Base-by-base conservation (phyloP, 768 basidiomycete genomes). In the Amanita exitialis region DNA sequence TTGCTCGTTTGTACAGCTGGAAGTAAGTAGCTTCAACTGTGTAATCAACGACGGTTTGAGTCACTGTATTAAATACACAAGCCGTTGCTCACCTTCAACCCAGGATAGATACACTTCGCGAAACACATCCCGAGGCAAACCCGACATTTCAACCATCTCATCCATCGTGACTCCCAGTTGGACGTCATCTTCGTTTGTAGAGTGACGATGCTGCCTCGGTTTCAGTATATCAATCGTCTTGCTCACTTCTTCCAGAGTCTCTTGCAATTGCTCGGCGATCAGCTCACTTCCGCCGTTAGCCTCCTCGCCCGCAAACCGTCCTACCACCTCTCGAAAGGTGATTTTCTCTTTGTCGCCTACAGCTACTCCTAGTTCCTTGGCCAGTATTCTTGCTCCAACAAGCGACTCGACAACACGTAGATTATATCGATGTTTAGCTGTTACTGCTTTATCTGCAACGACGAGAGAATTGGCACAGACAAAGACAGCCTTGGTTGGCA, bases 351-450 rank as follows among this genome's bases (percentile, higher is more conserved):
- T 66, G 53, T 65, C 67, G 15, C 56, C 68, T 10, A 68, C 64
- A 18, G 58, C 41, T 13, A 87, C 54, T 1, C 72, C 75, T 20
- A 93, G 74, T 34, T 69, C 66, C 27, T 75, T 73, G 0, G 82
- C 82, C 10, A 96, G 74, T 4, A 91, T 70, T 21, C 86, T 76
- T 0, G 92, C 89, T 1, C 81, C 85, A 32, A 82, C 83, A 16
- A 91, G 81, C 0, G 85, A 88, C 65, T 96, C 92, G n/a, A 94
- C 86, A 30, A 93, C 91, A 30, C 90, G 88, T 13, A 94, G 73
- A 61, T 96, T 95, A 70, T 95, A 94, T 41, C 82, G 76, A 32
- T 73, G 76, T 57, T 83, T 86, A 1, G 89, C 86, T 32, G 79
- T 80, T 49, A 81, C 73, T 1, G 80, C 79, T 64, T 94, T 92